Conservation (phyloP, 768 basidiomycete species). For the Hypholoma fasciculare region DNA sequence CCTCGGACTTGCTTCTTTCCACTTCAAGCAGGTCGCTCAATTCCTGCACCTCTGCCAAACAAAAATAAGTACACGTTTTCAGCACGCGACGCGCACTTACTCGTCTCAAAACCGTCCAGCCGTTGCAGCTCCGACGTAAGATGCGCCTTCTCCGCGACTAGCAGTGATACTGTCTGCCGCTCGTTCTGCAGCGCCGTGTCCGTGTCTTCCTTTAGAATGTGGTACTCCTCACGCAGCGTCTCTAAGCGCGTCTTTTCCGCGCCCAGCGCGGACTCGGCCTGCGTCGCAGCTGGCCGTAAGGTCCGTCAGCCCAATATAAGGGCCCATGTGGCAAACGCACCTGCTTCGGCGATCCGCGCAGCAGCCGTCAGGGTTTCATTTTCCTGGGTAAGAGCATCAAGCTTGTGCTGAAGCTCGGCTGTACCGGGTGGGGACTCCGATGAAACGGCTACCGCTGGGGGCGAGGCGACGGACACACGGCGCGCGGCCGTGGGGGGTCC, state of each 20-base stretch:
- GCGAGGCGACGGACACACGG: conserved; percentile 18
- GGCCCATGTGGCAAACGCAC: conserved; percentile 27
- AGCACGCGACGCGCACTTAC: conserved; percentile 39
- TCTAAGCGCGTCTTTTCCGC: conserved; percentile 33
- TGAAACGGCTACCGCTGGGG: conserved; percentile 19
- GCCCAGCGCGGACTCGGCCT: conserved; percentile 32
- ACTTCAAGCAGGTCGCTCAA: conserved; percentile 40
- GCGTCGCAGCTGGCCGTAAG: conserved; percentile 28
- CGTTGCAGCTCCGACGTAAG: conserved; percentile 59
- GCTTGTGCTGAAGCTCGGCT: conserved; percentile 16
- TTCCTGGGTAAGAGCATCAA: conserved; percentile 19
- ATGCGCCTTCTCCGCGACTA: conserved; percentile 73
- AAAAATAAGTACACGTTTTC: conserved; percentile 1
- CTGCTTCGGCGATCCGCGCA: conserved; percentile 23
- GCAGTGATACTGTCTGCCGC: conserved; percentile 71
- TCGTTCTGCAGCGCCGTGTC: conserved; percentile 48
- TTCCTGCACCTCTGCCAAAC: conserved; percentile 41
- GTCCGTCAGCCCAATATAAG: neutral
- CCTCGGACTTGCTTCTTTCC: conserved; percentile 40
- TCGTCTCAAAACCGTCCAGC: conserved; percentile 56
- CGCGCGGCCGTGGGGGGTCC: conserved; percentile 7
- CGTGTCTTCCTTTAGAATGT: conserved; percentile 19
- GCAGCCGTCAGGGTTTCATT: conserved; percentile 21
- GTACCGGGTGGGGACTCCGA: conserved; percentile 20
- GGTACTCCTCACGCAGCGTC: conserved; percentile 18